phyloP scores from a whole-genome alignment of 345 rosid species.

The Gossypium australe region DNA sequence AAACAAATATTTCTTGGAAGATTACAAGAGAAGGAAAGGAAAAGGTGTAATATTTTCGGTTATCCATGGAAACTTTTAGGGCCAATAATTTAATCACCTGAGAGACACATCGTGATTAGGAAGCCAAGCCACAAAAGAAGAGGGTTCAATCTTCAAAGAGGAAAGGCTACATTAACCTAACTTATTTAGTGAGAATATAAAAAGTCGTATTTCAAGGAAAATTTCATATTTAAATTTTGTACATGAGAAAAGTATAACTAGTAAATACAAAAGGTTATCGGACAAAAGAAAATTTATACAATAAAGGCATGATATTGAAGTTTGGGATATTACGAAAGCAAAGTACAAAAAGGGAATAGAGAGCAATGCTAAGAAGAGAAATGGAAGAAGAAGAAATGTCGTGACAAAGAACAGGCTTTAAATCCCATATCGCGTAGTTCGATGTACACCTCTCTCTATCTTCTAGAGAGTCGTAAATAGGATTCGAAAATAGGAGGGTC shows the following conservation, averaged over 20 bases:
- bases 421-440: slow-evolving; percentile 42
- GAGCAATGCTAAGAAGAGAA: neutral
- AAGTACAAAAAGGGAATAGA: neutral
- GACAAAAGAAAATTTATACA: neutral
- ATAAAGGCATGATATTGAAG: slow-evolving; percentile 31
- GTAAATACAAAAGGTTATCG: too few species aligned
- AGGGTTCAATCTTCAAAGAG: too few species aligned
- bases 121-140: slow-evolving; percentile 22
- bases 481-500: slow-evolving; percentile 34
- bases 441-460: slow-evolving; percentile 30
- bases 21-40: slow-evolving; percentile 7
- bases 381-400: slow-evolving; percentile 30
- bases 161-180: neutral
- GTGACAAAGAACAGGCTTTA: slow-evolving; percentile 38
- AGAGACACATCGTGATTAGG: slow-evolving; percentile 29
- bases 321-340: slow-evolving; percentile 21
- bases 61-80: slow-evolving; percentile 36
- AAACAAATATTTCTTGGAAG: slow-evolving; percentile 22
- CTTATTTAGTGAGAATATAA: neutral
- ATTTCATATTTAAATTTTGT: too few species aligned
- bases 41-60: slow-evolving; percentile 20
- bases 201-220: too few species aligned
- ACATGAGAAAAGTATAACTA: too few species aligned
- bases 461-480: slow-evolving; percentile 31
- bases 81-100: slow-evolving; percentile 41